phyloP scores from a whole-genome alignment of 2,329 filamentous ascomycete genomes.

The Xylariales sp. region DNA sequence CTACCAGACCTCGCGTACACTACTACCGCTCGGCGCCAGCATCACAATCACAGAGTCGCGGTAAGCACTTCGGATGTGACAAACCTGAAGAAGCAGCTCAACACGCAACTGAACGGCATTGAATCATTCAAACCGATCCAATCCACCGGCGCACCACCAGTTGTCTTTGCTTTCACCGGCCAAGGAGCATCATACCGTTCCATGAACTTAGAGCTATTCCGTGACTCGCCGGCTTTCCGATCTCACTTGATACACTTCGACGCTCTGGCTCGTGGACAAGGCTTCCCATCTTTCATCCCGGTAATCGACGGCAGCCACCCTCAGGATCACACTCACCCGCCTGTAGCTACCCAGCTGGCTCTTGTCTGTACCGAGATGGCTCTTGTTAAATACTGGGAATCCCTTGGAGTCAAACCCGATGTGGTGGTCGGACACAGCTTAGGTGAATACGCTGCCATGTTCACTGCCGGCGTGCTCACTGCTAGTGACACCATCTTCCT shows the following conservation, averaged over 20 bases:
- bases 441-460: slow-evolving; percentile 57
- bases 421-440: slow-evolving; percentile 45
- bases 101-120: slow-evolving; percentile 5
- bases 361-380: slow-evolving; percentile 30
- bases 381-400: slow-evolving; percentile 29
- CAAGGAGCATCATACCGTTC: slow-evolving; percentile 33
- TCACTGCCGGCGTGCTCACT: slow-evolving; percentile 54
- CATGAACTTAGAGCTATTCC: slow-evolving; percentile 29
- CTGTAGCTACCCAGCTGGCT: slow-evolving; percentile 27
- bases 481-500: slow-evolving; percentile 55
- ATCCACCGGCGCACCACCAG: slow-evolving; percentile 13
- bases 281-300: slow-evolving; percentile 32
- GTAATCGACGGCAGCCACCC: slow-evolving; percentile 37
- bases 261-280: slow-evolving; percentile 19
- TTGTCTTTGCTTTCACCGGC: slow-evolving; percentile 38
- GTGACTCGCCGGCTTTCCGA: slow-evolving; percentile 25
- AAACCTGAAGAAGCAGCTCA: slow-evolving; percentile 17
- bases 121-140: slow-evolving; percentile 16
- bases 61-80: slow-evolving; percentile 15
- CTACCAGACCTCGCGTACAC: slow-evolving; percentile 48
- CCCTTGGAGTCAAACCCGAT: slow-evolving; percentile 31
- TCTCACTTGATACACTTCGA: slow-evolving; percentile 28
- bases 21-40: slow-evolving; percentile 42
- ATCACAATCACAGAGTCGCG: slow-evolving; percentile 25
- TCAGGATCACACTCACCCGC: slow-evolving; percentile 33